Base-by-base conservation (phyloP, 441 rosid species). In the Brassica hybrid region DNA sequence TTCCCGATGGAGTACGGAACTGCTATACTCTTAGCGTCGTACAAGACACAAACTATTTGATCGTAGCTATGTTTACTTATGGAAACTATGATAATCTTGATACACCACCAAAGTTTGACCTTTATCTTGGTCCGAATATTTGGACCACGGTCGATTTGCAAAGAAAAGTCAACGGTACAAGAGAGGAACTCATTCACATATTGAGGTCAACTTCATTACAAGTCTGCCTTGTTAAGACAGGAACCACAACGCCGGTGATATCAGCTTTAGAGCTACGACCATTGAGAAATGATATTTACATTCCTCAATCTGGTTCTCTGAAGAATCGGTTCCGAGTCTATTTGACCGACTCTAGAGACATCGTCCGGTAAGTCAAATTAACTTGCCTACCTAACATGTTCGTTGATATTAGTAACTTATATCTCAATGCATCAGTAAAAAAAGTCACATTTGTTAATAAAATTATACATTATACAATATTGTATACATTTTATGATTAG, bases 251-350 rank as follows among this genome's bases (percentile, higher is more conserved):
- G 3, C 94, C 94, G 16, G 74, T 88, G 14, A 86, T 90, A 67
- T 88, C 94, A 16, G 80, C 84, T 19, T 65, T 88, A 23, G 94
- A 88, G 45, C 57, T 90, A 7, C 85, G 94, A 60, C 85, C 69
- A 25, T 30, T 88, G 71, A 61, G 54, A n/a, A 76, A 61, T 62
- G 30, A 3, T 10, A 69, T 57, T n/a, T 89, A 86, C 48, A 10
- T 52, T 0, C 83, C 87, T 19, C 56, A 73, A 21, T 67, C 76
- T 14, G 86, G 86, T 56, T 82, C 90, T 17, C 5, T 78, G 14
- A 78, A 78, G 69, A 67, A 0, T 0, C 4, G 8, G 7, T 78
- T 73, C 12, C 80, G 86, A 11, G 69, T 78, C 64, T 73, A 73
- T 25, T 36, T 78, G 25, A 78, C 77, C 6, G 13, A 67, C 18